phyloP scores from a whole-genome alignment of 1,284 basidiomycete genomes.

The Leccinum huronense region DNA sequence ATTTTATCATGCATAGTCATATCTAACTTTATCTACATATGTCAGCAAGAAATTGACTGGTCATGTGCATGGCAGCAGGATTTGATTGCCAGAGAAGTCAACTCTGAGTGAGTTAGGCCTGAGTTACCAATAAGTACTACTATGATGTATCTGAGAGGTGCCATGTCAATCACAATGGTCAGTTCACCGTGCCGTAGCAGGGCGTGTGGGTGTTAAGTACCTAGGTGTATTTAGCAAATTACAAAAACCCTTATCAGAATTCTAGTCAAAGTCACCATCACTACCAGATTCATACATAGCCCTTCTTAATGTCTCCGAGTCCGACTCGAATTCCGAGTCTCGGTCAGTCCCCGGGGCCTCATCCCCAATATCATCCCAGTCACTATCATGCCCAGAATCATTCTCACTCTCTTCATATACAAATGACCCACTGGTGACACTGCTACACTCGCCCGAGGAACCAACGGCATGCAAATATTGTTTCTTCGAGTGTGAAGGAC shows the following conservation, averaged over 20 bases:
- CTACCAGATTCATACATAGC: neutral
- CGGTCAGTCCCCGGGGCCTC: neutral
- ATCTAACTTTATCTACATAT: neutral
- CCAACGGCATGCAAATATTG: neutral
- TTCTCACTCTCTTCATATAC: neutral
- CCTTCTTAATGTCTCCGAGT: neutral
- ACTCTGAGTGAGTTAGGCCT: no score
- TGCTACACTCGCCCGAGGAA: neutral
- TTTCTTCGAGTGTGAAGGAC: neutral
- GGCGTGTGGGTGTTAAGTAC: no score
- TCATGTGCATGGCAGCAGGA: no score
- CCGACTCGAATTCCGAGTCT: neutral
- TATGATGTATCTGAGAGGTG: no score
- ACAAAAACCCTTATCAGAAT: no score
- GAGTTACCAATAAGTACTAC: no score
- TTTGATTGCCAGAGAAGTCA: no score
- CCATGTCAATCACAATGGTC: no score
- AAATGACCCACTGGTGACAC: neutral
- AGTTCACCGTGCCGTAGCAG: no score
- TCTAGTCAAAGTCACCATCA: neutral
- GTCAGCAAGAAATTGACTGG: no score
- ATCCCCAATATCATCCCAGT: neutral
- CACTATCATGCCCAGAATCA: neutral
- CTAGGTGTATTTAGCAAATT: no score
- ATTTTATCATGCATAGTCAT: neutral